Evolutionary conservation across 169 alveolate genomes (phyloP).

Genomic region (Plasmodium knowlesi): DNA sequence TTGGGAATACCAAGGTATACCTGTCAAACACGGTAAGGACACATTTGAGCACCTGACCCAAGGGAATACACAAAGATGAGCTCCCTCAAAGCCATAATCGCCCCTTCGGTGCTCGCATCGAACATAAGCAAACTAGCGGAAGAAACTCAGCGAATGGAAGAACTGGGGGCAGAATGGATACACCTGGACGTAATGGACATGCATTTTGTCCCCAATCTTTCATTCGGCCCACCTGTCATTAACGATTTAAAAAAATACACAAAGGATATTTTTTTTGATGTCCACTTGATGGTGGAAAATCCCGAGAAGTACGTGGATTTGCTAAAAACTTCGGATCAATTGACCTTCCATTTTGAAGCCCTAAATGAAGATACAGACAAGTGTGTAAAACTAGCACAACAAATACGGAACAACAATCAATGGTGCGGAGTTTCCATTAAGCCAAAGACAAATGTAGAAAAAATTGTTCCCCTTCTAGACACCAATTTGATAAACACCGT

Average conservation of each 20-base stretch:
- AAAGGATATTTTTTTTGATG: slow-evolving; percentile 86
- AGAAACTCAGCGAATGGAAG: slow-evolving; percentile 79
- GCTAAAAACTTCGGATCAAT: slow-evolving; percentile 85
- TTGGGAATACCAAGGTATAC: background rate
- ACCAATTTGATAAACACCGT: slow-evolving; percentile 82
- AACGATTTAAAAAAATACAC: slow-evolving; percentile 79
- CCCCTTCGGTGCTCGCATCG: slow-evolving; percentile 86
- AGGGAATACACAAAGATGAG: slow-evolving; percentile 17
- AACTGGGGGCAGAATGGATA: slow-evolving; percentile 85
- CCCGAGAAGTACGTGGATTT: slow-evolving; percentile 89
- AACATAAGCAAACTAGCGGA: slow-evolving; percentile 81
- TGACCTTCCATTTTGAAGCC: slow-evolving; percentile 90
- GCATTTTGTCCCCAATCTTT: slow-evolving; percentile 90
- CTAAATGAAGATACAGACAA: slow-evolving; percentile 67
- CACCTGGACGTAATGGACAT: slow-evolving; percentile 80
- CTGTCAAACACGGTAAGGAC: background rate
- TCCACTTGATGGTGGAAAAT: slow-evolving; percentile 89
- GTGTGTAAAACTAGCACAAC: slow-evolving; percentile 40
- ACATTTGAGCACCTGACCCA: background rate
- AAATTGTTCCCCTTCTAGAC: slow-evolving; percentile 63
- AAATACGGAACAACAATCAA: slow-evolving; percentile 22
- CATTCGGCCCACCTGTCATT: slow-evolving; percentile 89
- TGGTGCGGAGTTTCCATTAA: slow-evolving; percentile 70
- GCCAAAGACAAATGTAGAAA: slow-evolving; percentile 59
- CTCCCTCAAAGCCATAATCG: slow-evolving; percentile 70